These are phyloP conservation scores for Cercophora scortea DNA, from an alignment of 495 filamentous ascomycete species.

Conservation along the genomic window DNA sequence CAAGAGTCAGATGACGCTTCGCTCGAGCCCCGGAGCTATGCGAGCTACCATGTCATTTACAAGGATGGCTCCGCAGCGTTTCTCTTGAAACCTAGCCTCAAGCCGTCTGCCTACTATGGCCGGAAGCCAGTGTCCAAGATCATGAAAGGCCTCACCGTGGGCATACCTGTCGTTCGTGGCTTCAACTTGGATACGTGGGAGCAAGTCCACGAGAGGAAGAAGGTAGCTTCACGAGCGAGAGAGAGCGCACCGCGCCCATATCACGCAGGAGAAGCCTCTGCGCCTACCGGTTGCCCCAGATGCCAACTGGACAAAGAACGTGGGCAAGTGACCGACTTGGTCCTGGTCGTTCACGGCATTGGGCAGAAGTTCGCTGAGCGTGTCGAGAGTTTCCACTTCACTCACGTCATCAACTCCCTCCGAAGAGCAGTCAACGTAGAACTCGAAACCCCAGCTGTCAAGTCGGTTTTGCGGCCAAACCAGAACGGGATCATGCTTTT, in stretches of 20 bases:
- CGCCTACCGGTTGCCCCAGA: conserved; percentile 32
- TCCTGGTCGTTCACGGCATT: conserved; percentile 90
- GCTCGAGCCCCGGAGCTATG: conserved; percentile 41
- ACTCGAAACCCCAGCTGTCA: conserved; percentile 64
- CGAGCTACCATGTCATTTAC: conserved; percentile 73
- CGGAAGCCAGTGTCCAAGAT: conserved; percentile 75
- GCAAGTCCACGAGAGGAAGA: conserved; percentile 50
- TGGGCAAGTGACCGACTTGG: conserved; percentile 73
- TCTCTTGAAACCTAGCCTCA: conserved; percentile 68
- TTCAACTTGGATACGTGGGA: conserved; percentile 76
- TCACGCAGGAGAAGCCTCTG: neutral
- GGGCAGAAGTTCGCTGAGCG: conserved; percentile 95
- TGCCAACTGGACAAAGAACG: conserved; percentile 52
- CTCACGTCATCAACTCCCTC: conserved; percentile 86
- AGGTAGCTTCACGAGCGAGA: neutral
- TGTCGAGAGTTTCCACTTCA: conserved; percentile 95
- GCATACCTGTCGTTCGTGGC: conserved; percentile 78
- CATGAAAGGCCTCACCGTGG: conserved; percentile 71
- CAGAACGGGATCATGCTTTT: conserved; percentile 51
- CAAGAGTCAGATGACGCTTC: conserved; percentile 23
- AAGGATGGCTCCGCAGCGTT: conserved; percentile 67
- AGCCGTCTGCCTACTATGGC: conserved; percentile 73
- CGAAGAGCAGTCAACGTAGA: conserved; percentile 83
- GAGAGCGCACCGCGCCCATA: neutral
- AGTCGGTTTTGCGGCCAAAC: conserved; percentile 60